Evolutionary conservation across 176 grass and related monocot species (phyloP), one percentile per base, ranked within the genome.

Genomic region (Hordeum marinum): DNA sequence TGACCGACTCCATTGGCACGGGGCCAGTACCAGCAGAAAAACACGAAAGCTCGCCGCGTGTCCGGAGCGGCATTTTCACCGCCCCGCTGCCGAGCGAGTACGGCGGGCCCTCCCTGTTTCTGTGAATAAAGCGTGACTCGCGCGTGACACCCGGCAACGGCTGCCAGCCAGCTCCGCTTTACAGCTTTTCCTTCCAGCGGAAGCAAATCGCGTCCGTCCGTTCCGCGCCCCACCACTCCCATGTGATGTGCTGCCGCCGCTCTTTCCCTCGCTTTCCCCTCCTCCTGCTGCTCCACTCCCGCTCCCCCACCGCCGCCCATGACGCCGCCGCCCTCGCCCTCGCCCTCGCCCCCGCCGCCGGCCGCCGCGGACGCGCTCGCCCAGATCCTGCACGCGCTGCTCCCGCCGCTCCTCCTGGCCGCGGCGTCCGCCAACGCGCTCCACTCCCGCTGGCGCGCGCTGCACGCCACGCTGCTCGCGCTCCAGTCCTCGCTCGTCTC

Each of bases 391-490:
- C 88, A 71, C 21, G 76, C 62, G 13, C 86, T 96, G 76, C 88
- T 96, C 48, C 91, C 91, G 21, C 54, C 85, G 50, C 82, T 97
- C 65, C 87, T 97, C 41, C 35, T 82, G 6, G 82, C 83, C 8
- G 82, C 89, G 24, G 70, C 85, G 25, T 94, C 91, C 34, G 91
- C 87, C 79, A 93, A 78, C 75, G 89, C 83, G 21, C 86, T 97
- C 64, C 87, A 90, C 78, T 78, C 81, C 20, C 87, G 89, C 17
- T 97, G 94, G 94, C 91, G 87, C 43, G 63, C 87, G 82, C 79
- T 97, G 55, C 89, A 92, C 50, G 81, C 31, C 71, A 92, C 88
- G 12, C 89, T 97, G 9, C 83, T 84, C 75, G 40, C 85, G 32
- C 85, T 97, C 17, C 87, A 88, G 36, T 78, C 87, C 61, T 81